Percentiles rank a stretch among this genome's conserved stretches.
Conservation (phyloP, 2,329 filamentous ascomycete species). For the Emydomyces testavorans region DNA sequence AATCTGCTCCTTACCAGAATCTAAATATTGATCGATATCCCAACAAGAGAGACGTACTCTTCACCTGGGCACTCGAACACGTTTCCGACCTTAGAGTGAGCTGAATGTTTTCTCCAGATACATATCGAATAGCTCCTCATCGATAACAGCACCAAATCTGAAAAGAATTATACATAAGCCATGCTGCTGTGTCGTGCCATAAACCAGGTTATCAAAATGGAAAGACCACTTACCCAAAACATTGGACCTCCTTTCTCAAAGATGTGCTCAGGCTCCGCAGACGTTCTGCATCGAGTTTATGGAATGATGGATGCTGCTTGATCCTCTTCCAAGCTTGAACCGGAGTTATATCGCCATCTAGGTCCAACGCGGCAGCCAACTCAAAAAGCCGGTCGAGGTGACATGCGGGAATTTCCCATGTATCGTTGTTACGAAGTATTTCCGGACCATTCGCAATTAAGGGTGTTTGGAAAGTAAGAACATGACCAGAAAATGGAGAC, state of each 20-base stretch:
- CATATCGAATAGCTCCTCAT: conserved; percentile 18
- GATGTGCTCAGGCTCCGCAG: conserved; percentile 22
- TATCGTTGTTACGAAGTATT: conserved; percentile 13
- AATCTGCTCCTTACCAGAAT: too few relatives aligned
- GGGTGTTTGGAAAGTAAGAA: conserved; percentile 22
- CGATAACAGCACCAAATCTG: conserved; percentile 22
- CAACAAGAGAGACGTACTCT: neutral
- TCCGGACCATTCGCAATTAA: conserved; percentile 20
- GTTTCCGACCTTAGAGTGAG: conserved; percentile 5
- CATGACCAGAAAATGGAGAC: conserved; percentile 19
- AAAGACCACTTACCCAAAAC: conserved; percentile 28
- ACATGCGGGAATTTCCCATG: conserved; percentile 22
- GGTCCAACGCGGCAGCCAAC: conserved; percentile 18
- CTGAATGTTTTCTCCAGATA: conserved; percentile 13
- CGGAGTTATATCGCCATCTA: conserved; percentile 31
- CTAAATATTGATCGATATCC: too few relatives aligned
- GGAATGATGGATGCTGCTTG: conserved; percentile 25
- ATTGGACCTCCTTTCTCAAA: conserved; percentile 27
- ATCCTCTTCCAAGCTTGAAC: conserved; percentile 33
- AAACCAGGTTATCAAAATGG: neutral
- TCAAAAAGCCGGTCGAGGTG: conserved; percentile 23
- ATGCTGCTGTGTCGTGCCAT: neutral
- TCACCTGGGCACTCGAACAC: too few relatives aligned
- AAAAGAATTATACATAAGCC: neutral
- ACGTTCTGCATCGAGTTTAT: conserved; percentile 21